Base-by-base conservation (phyloP, 495 filamentous ascomycete genomes). In the Hypoxylon cercidicola region DNA sequence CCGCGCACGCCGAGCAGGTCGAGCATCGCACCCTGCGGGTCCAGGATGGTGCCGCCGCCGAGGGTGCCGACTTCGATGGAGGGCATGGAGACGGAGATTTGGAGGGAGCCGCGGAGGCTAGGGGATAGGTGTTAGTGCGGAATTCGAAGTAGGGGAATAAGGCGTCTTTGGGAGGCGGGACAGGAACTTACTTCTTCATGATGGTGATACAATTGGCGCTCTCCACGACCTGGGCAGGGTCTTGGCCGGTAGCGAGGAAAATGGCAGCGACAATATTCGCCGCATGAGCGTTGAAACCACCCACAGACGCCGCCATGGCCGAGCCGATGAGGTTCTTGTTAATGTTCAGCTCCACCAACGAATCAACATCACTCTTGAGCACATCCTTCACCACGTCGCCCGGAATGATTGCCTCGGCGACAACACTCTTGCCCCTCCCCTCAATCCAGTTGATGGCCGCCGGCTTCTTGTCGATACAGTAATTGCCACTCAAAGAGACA, bases 391-490 rank as follows among this genome's bases (percentile, higher is more conserved):
- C 93, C 48, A 97, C 84, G 21, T 97, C 89, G 25, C 82, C 92
- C 11, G 95, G 96, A 69, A 99, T 97, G 67, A 97, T 96, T 43
- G 95, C 96, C 80, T 98, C 95, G 25, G 95, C 95, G 21, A 98
- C 93, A 21, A 99, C 88, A 56, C 92, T 92, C 82, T 99, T 99
- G 62, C 95, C 95, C 72, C 95, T 90, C 4, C 95, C 95, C 73
- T 99, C 95, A 57, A 97, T 96, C 95, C 96, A 99, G 82, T 99
- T 99, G 76, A 99, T 91, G 28, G 96, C 95, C 18, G 96, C 92
- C 3, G 95, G 84, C 77, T 99, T 99, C 85, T 99, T 99, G 75
- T 99, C 96, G 20, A 91, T 97, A 78, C 96, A 99, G 82, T 90
- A 99, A 76, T 99, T 99, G 47, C 93, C 95, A 19, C 93, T 97